Evolutionary conservation across 768 basidiomycete genomes (phyloP).

Genomic region (Chalciporus chontae): DNA sequence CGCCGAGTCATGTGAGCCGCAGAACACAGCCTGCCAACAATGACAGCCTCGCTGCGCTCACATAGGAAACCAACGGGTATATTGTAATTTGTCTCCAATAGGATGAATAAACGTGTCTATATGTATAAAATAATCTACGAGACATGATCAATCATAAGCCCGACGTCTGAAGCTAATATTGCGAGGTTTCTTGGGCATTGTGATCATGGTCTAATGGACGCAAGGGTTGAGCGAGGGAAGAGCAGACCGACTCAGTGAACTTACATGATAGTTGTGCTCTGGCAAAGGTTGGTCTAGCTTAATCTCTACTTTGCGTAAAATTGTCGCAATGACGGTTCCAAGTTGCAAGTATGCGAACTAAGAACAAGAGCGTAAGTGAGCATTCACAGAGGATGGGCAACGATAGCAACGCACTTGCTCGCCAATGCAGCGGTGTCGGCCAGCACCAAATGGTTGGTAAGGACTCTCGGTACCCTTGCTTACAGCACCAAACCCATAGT

Average conservation of each 20-base stretch:
- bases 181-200: slow-evolving; percentile 74
- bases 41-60: no score
- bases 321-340: slow-evolving; percentile 72
- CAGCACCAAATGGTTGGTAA: slow-evolving; percentile 97
- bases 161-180: slow-evolving; percentile 66
- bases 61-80: background rate
- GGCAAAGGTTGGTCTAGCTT: slow-evolving; percentile 63
- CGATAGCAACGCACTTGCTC: slow-evolving; percentile 56
- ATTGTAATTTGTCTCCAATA: background rate
- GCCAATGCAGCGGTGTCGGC: slow-evolving; percentile 92
- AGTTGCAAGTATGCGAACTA: slow-evolving; percentile 95
- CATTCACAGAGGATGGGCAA: background rate
- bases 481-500: slow-evolving; percentile 94
- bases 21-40: no score
- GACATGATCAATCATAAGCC: slow-evolving; percentile 41
- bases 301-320: slow-evolving; percentile 76
- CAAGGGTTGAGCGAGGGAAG: slow-evolving; percentile 3
- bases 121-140: slow-evolving; percentile 1
- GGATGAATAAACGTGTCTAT: slow-evolving; percentile 3
- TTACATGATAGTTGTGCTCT: slow-evolving; percentile 84
- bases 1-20: slow-evolving; percentile 7
- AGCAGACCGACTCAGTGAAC: slow-evolving; percentile 30
- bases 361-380: slow-evolving; percentile 1
- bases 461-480: slow-evolving; percentile 95
- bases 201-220: slow-evolving; percentile 87